Base-by-base conservation (phyloP, 78 protist genomes). In the Guillardia theta region DNA sequence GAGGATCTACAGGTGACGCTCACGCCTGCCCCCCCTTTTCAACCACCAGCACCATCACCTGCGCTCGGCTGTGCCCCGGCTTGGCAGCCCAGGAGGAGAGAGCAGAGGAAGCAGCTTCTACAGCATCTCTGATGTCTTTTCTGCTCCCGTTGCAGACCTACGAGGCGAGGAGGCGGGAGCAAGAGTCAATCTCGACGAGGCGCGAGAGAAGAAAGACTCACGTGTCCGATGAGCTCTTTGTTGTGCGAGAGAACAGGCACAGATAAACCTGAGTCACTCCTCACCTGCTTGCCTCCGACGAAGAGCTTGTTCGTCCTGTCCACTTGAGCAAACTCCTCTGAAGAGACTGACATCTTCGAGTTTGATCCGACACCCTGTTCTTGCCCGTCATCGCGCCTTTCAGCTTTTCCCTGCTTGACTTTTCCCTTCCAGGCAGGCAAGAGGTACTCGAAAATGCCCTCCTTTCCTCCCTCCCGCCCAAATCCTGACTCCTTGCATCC, bases 401-500 rank as follows among this genome's bases (percentile, higher is more conserved):
- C n/a, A 30, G 70, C 70, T 58, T 58, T 24, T 58, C 70, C 70
- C 70, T 27, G 39, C 70, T 58, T 58, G 70, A 24, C 70, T 8
- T 12, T 44, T 76, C 87, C 44, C 87, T 37, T 12, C 87, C 37
- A 37, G 12, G 48, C 87, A 4, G n/a, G 47, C 87, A 37, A 37
- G 48, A 76, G 39, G 77, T 92, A 87, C 88, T 53, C 94, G 33
- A 5, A 22, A 24, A 93, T 78, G 24, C 94, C 94, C 44, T 93
- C 94, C 64, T 62, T 58, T n/a, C 94, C 94, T 27, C 94, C 94
- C 19, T 96, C 97, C 30, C 95, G 64, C 43, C 97, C 97, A 39
- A 94, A 54, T 30, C 97, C 97, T 24, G 92, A 53, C 94, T 94
- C 92, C 45, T 94, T 48, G 94, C 18, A 94, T n/a, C 97, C 97